A percentile compares a stretch with the other conserved stretches of the same genome.
phyloP scores from a whole-genome alignment of 1,284 basidiomycete species.

The Heterobasidion occidentale region DNA sequence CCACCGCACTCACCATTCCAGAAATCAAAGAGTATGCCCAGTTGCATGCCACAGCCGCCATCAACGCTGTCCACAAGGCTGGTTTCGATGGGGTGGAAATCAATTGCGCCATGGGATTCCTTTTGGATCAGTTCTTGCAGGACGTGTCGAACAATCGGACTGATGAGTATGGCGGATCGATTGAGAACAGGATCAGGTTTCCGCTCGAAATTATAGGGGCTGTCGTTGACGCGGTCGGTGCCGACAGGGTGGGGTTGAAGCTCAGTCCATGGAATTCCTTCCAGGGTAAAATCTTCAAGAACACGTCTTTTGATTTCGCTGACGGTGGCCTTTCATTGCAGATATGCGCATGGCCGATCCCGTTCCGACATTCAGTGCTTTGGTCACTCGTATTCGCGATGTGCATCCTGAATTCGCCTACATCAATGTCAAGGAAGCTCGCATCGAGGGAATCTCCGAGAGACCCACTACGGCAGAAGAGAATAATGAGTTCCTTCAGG shows the following conservation, averaged over 20 bases:
- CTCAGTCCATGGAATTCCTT: constrained; percentile 31
- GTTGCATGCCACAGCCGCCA: constrained; percentile 15
- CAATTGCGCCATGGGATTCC: constrained; percentile 31
- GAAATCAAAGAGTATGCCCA: constrained; percentile 20
- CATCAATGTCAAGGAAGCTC: constrained; percentile 22
- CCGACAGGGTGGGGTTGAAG: constrained; percentile 28
- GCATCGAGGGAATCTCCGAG: constrained; percentile 14
- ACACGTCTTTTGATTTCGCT: background rate
- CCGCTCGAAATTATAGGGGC: constrained; percentile 33
- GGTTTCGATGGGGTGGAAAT: constrained; percentile 31
- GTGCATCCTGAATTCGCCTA: background rate
- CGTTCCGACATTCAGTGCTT: constrained; percentile 1
- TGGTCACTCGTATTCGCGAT: constrained; percentile 3
- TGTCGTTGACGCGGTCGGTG: constrained; percentile 18
- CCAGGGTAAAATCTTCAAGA: constrained; percentile 12
- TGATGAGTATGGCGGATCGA: constrained; percentile 51
- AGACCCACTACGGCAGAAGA: constrained; percentile 4
- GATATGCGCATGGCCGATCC: constrained; percentile 14
- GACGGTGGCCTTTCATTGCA: background rate
- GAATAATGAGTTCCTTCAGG: constrained; percentile 20
- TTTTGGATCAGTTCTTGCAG: constrained; percentile 33
- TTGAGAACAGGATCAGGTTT: constrained; percentile 48
- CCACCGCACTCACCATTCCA: constrained; percentile 15
- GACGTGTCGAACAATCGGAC: constrained; percentile 40
- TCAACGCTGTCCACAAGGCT: constrained; percentile 16